Evolutionary conservation across 1,139 yeast species (phyloP).

Genomic region (Pichia sp.): DNA sequence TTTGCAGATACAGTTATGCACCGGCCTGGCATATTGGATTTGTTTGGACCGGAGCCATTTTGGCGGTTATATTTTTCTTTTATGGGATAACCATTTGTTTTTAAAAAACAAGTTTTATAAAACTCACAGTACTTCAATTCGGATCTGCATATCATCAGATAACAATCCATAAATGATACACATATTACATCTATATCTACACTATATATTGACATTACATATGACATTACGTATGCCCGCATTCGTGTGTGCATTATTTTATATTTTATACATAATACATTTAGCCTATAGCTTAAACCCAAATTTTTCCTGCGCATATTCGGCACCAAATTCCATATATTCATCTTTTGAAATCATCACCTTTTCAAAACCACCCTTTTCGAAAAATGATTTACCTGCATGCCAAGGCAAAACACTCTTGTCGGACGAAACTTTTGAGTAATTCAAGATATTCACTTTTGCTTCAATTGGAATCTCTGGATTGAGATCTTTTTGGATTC

Average conservation of each 20-base stretch:
- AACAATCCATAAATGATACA: too few relatives aligned
- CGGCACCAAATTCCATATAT: slow-evolving; percentile 79
- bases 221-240: too few relatives aligned
- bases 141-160: too few relatives aligned
- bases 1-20: slow-evolving; percentile 20
- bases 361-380: slow-evolving; percentile 40
- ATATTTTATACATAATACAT: slow-evolving; percentile 8
- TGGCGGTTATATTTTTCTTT: slow-evolving; percentile 9
- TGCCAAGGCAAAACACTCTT: slow-evolving; percentile 39
- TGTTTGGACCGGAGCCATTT: slow-evolving; percentile 20
- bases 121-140: too few relatives aligned
- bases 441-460: slow-evolving; percentile 21
- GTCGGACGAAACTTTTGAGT: slow-evolving; percentile 10
- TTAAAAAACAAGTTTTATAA: background rate
- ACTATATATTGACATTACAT: too few relatives aligned
- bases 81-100: slow-evolving; percentile 7
- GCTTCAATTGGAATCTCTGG: slow-evolving; percentile 55
- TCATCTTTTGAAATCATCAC: slow-evolving; percentile 67
- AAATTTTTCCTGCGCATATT: slow-evolving; percentile 70
- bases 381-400: slow-evolving; percentile 47
- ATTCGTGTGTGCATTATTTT: background rate
- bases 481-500: slow-evolving; percentile 54
- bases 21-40: slow-evolving; percentile 25
- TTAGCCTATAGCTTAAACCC: slow-evolving; percentile 38
- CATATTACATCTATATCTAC: too few relatives aligned